Conservation (phyloP, 352 stramenopile genomes). For the Globisporangium heterothallicum region DNA sequence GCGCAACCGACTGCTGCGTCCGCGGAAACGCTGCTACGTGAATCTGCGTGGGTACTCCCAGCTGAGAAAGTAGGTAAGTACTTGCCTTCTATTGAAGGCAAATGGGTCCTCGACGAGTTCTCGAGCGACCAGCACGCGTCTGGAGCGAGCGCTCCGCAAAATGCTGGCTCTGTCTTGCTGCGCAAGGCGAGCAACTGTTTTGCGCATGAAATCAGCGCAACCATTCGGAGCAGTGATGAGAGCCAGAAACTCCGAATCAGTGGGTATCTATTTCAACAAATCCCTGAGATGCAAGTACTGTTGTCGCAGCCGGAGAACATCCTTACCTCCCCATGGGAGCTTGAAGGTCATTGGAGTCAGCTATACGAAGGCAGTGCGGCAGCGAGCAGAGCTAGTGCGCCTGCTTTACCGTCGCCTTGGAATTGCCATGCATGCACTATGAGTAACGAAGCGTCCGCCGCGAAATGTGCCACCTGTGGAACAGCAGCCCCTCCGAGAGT, state of each 20-base stretch:
- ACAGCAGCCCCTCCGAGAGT: conserved; percentile 41
- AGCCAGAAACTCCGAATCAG: conserved; percentile 50
- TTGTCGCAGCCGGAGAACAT: conserved; percentile 24
- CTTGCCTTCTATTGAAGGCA: conserved; percentile 64
- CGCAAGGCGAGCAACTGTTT: conserved; percentile 50
- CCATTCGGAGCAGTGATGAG: conserved; percentile 38
- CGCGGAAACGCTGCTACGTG: conserved; percentile 38
- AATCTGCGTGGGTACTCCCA: conserved; percentile 60
- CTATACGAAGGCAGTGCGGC: conserved; percentile 30
- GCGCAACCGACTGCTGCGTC: conserved; percentile 31
- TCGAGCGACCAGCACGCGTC: conserved; percentile 47
- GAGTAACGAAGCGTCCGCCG: conserved; percentile 51
- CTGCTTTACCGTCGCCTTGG: conserved; percentile 39
- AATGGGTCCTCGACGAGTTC: conserved; percentile 79
- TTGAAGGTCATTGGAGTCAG: conserved; percentile 80
- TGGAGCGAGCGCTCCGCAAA: conserved; percentile 25
- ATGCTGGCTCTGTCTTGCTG: conserved; percentile 66
- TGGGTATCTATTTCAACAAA: conserved; percentile 46
- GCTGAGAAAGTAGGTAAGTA: conserved; percentile 29
- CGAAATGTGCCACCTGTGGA: conserved; percentile 71
- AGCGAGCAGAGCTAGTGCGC: conserved; percentile 10
- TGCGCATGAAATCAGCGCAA: conserved; percentile 55
- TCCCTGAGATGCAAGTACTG: conserved; percentile 48
- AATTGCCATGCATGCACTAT: conserved; percentile 72
- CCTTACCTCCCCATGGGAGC: conserved; percentile 26